Percentiles rank a stretch among this genome's conserved stretches.
Evolutionary conservation across 148 eudicot species (phyloP).

Genomic region (Linanthus parryae): DNA sequence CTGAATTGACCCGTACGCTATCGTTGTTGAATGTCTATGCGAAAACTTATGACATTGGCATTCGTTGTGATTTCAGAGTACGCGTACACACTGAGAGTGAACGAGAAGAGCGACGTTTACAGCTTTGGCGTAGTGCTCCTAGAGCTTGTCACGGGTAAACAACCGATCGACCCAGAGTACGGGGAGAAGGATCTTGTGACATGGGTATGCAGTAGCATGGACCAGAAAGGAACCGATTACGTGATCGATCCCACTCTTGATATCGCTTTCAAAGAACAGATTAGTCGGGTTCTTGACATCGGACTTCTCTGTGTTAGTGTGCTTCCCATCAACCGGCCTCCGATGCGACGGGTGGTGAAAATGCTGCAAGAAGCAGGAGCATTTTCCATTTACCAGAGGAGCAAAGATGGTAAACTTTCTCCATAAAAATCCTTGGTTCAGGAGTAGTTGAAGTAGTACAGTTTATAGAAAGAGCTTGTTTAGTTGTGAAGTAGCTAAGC

Average conservation of each 20-base stretch:
- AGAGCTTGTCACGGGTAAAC: constrained; percentile 39
- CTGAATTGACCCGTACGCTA: neutral
- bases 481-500: too few species aligned
- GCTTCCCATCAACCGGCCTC: too few species aligned
- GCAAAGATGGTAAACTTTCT: too few species aligned
- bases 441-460: too few species aligned
- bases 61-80: constrained; percentile 23
- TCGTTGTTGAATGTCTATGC: neutral
- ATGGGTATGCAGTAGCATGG: constrained; percentile 28
- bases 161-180: constrained; percentile 24
- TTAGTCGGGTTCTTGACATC: constrained; percentile 27
- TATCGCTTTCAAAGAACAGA: constrained; percentile 22
- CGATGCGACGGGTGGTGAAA: too few species aligned
- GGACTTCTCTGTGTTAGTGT: constrained; percentile 34
- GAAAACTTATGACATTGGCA: neutral
- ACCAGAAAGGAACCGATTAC: constrained; percentile 20
- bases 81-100: constrained; percentile 44
- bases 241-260: constrained; percentile 27
- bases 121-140: constrained; percentile 50
- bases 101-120: constrained; percentile 45
- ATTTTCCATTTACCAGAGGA: too few species aligned
- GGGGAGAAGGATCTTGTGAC: constrained; percentile 34
- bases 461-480: too few species aligned
- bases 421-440: too few species aligned
- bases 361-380: too few species aligned